Percentiles rank a stretch among this genome's conserved stretches.
Evolutionary conservation across 331 rosid species (phyloP).

Genomic region (Saraca asoca): DNA sequence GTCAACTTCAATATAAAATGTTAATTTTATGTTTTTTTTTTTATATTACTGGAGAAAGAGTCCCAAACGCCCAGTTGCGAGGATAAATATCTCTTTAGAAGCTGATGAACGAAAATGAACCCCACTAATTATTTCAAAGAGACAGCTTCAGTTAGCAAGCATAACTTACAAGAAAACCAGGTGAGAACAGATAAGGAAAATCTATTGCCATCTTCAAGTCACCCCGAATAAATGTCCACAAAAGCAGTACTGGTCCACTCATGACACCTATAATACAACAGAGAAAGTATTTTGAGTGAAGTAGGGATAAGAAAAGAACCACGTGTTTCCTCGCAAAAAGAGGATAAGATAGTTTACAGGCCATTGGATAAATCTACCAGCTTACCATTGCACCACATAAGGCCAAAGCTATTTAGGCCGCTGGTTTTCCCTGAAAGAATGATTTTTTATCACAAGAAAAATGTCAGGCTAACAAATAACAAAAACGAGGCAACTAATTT

Average conservation of each 20-base stretch:
- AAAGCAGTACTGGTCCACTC: slow-evolving; percentile 74
- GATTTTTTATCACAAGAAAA: slow-evolving; percentile 32
- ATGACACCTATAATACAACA: slow-evolving; percentile 55
- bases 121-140: slow-evolving; percentile 12
- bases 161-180: slow-evolving; percentile 77
- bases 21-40: neutral
- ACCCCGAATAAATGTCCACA: slow-evolving; percentile 77
- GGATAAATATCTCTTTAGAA: neutral
- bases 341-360: slow-evolving; percentile 18
- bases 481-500: slow-evolving; percentile 19
- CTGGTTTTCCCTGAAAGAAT: slow-evolving; percentile 81
- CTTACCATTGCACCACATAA: slow-evolving; percentile 98
- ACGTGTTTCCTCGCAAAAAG: neutral
- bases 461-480: slow-evolving; percentile 31
- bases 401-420: slow-evolving; percentile 97
- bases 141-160: slow-evolving; percentile 26
- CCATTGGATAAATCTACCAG: slow-evolving; percentile 26
- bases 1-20: neutral
- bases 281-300: slow-evolving; percentile 19
- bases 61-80: slow-evolving; percentile 10
- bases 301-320: slow-evolving; percentile 1
- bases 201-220: slow-evolving; percentile 69
- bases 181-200: slow-evolving; percentile 72
- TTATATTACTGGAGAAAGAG: slow-evolving; percentile 8
- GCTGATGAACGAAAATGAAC: slow-evolving; percentile 11